These are phyloP conservation scores for Xylaria sp. DNA, from an alignment of 2,329 filamentous ascomycete species.

Conservation along the genomic window DNA sequence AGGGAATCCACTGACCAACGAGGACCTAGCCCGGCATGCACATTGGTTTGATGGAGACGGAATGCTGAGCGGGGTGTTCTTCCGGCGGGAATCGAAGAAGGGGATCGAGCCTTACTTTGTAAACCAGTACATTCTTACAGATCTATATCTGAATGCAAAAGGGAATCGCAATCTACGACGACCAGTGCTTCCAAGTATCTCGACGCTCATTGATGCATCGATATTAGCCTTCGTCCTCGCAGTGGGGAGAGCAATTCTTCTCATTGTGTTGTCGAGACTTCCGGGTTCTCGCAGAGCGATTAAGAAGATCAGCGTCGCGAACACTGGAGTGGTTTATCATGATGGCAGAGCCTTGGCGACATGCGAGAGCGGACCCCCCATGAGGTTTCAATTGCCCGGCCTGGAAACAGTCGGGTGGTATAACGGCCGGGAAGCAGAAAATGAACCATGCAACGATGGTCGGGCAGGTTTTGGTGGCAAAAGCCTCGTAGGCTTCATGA, in stretches of 20 bases:
- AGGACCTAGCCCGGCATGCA: conserved; percentile 64
- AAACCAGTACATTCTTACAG: conserved; percentile 72
- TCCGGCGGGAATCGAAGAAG: conserved; percentile 50
- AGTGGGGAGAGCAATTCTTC: conserved; percentile 61
- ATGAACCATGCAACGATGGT: conserved; percentile 41
- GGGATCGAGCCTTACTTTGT: conserved; percentile 66
- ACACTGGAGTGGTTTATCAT: conserved; percentile 70
- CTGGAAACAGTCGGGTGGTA: conserved; percentile 75
- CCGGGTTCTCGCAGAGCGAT: conserved; percentile 62
- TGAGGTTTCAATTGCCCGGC: conserved; percentile 66
- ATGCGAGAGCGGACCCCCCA: conserved; percentile 73
- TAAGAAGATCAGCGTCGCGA: conserved; percentile 73
- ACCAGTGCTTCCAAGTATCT: conserved; percentile 70
- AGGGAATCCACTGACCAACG: conserved; percentile 68
- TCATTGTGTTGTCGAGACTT: conserved; percentile 63
- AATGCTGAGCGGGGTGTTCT: conserved; percentile 73
- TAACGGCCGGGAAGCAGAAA: conserved; percentile 64
- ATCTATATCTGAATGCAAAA: conserved; percentile 63
- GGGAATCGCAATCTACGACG: conserved; percentile 53
- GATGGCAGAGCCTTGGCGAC: conserved; percentile 72
- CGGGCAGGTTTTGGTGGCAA: conserved; percentile 57
- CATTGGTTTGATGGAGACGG: conserved; percentile 81
- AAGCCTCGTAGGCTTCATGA: conserved; percentile 65
- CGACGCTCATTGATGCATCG: conserved; percentile 67
- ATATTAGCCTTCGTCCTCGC: conserved; percentile 55